Evolutionary conservation across 805 yeast species (phyloP), one percentile per base, ranked within the genome.

Genomic region (Yamadazyma endophytica): DNA sequence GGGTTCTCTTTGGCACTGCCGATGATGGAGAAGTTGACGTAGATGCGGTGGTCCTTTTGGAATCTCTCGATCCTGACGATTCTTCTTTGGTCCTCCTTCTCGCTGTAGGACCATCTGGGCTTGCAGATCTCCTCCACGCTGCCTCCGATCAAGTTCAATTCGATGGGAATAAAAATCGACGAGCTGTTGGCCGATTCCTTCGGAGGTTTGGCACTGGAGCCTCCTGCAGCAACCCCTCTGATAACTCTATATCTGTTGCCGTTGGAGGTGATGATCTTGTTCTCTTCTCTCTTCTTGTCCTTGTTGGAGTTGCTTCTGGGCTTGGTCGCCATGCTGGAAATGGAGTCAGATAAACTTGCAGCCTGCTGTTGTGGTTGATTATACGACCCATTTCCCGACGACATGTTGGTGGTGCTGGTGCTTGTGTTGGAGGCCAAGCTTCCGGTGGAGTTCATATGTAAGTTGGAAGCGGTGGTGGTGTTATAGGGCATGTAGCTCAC

Each of bases 171-270:
- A 43, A 48, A 64, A 24, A 52, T 42, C 17, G 61, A 42, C 35
- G 49, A 45, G 33, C 52, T 36, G 24, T 41, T 46, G 6, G 56
- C 45, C 6, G 59, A 40, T 17, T 56, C 50, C 39, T 64, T 69
- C 15, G 82, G 82, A 2, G 82, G 81, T 33, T 70, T 64, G 1
- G 78, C 70, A 9, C 67, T 58, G 20, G 73, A 58, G 0, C 82
- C 81, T 13, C 82, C 82, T 3, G 79, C 74, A 19, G 74, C 68
- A 5, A 75, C 56, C 9, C 82, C 82, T 39, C 83, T 58, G 6
- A 75, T 61, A 4, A 77, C 68, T 21, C 70, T 61, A 42, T 59
- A 72, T 20, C 58, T 38, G 17, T 47, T 44, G 13, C 29, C 23
- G 19, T 30, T 33, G 8, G 42, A 35, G 2, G 43, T 41, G 7